Evolutionary conservation across 371 early-diverging fungal genomes (phyloP), one percentile per base, ranked within the genome.

Genomic region (Parasitella parasitica): DNA sequence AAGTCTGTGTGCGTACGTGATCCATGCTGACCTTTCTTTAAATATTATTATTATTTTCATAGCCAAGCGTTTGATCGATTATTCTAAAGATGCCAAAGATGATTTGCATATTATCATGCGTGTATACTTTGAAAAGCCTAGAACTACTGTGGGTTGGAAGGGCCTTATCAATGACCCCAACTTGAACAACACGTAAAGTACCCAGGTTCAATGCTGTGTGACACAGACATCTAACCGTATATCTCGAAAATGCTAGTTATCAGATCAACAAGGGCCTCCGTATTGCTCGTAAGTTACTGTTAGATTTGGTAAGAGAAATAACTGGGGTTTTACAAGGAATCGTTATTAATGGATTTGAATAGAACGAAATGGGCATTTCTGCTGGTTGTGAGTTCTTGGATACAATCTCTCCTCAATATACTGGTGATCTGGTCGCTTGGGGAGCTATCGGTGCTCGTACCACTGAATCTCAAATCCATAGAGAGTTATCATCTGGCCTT

Each of bases 361-460:
- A 54, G 71, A 95, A 91, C 39, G 86, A 90, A 54, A 69, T 86
- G 61, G 97, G 96, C 30, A 76, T 97, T 61, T 96, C 97, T 4
- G 88, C 87, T 2, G 97, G 91, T 36, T 86, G 87, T 61, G 97
- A 97, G 71, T 87, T 96, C 64, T 75, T 97, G 26, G 97, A 97
- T 64, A 97, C 96, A 1, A 91, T 97, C 53, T 91, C 94, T 35
- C 97, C 97, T 46, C 97, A 97, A 77, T 97, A 90, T 72, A 75
- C 96, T 43, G 94, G 91, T 51, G 97, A 96, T 69, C 78, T 95
- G 36, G 89, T 95, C 67, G 85, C 91, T 35, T 97, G 97, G 96
- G 97, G 94, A 18, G 95, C 96, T 20, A 94, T 96, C 67, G 95
- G 97, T 32, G 97, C 97, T 0, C 84, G 97, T 59, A 97, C 97